Conservation (phyloP, 148 eudicot species). For the Rhododendron henanense region DNA sequence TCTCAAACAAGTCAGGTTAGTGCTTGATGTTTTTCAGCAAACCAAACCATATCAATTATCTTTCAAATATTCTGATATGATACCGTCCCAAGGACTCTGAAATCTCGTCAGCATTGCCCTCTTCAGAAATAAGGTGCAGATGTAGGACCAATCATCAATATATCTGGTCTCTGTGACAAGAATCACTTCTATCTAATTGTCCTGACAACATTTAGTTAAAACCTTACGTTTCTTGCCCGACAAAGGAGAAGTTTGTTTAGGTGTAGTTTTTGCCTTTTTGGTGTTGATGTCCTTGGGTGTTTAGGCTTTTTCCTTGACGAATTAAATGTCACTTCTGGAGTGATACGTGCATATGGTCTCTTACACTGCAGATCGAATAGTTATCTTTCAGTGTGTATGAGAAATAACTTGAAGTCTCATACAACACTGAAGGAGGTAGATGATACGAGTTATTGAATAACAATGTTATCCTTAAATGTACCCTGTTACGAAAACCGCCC, state of each 20-base stretch:
- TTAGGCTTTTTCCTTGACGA: background rate
- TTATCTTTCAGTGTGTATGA: background rate
- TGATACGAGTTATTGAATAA: background rate
- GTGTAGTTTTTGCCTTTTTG: background rate
- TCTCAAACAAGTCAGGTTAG: slow-evolving; percentile 72
- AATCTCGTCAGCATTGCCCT: background rate
- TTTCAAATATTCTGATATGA: background rate
- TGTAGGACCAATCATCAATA: background rate
- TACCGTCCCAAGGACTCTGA: background rate
- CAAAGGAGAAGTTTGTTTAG: background rate
- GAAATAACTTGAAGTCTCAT: background rate
- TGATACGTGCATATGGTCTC: background rate
- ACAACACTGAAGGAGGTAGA: background rate
- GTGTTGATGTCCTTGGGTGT: background rate
- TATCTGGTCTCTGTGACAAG: background rate
- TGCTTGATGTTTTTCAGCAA: slow-evolving; percentile 12
- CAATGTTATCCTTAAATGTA: background rate
- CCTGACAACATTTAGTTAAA: background rate
- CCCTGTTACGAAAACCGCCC: background rate
- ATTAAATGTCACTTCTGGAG: background rate
- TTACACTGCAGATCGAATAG: background rate
- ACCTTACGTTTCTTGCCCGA: background rate
- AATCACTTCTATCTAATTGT: background rate
- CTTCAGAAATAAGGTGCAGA: background rate
- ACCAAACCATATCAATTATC: background rate